Evolutionary conservation across 352 stramenopile genomes (phyloP), one percentile per base, ranked within the genome.

Genomic region (Pythium sp.): DNA sequence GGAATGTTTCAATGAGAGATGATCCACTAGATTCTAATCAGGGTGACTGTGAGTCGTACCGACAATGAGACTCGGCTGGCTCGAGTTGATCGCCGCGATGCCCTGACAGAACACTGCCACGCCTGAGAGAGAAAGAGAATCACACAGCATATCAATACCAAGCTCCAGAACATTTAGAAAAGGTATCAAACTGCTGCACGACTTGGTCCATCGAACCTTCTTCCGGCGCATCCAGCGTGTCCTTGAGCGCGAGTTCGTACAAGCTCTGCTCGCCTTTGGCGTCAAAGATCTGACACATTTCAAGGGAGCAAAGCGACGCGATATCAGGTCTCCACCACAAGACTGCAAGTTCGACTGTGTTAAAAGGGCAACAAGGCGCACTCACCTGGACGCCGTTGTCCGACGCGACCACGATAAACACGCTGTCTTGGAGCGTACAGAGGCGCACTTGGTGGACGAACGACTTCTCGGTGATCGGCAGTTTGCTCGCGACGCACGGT

Each of bases 391-490:
- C 71, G 18, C 84, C 84, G 22, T 79, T 76, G 30, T 91, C 81
- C 0, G 78, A 89, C 5, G 81, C 80, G n/a, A 87, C 83, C 15
- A 90, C 85, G 62, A 91, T 86, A 47, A 90, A 72, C 28, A 74
- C 63, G 5, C 74, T 69, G 49, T 69, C 65, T 4, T 85, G 75
- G 0, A 93, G 64, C 20, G 66, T 56, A 61, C 81, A 91, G 58
- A 93, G 72, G 49, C 81, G 82, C 51, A 89, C 82, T 81, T 93
- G 82, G 70, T 89, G 79, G 28, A 87, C 73, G 22, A 72, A 72
- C 38, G 75, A 84, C 58, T 86, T 87, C 65, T 86, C 73, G 53
- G 67, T 36, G 28, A 75, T 82, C 43, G 80, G 72, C 38, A 89
- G 65, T 30, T 83, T 84, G 41, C 68, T 72, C 6, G 72, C 74